phyloP scores from a whole-genome alignment of 2,329 filamentous ascomycete genomes.

The Cercospora zeina region DNA sequence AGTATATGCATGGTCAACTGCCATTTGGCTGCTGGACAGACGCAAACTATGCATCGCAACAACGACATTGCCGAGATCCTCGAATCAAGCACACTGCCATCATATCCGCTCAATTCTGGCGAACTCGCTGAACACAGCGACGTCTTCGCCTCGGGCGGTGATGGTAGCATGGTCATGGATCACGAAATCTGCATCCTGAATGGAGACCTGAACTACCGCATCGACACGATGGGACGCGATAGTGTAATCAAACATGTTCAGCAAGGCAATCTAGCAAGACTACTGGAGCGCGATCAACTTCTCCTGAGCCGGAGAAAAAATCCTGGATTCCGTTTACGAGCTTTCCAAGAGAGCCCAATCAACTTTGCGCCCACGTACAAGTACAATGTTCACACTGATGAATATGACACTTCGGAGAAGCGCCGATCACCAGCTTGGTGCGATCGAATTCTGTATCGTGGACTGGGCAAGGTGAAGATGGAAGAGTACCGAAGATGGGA shows the following conservation, averaged over 20 bases:
- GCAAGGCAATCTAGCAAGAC: conserved; percentile 75
- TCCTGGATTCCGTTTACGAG: conserved; percentile 80
- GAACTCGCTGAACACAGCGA: conserved; percentile 63
- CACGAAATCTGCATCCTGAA: conserved; percentile 97
- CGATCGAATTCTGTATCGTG: conserved; percentile 85
- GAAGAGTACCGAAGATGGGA: conserved; percentile 87
- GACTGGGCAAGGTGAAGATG: conserved; percentile 78
- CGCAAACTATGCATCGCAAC: conserved; percentile 85
- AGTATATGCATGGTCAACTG: conserved; percentile 97
- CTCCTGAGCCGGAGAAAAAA: conserved; percentile 86
- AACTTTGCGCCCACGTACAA: conserved; percentile 96
- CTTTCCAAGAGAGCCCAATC: conserved; percentile 88
- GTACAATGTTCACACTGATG: conserved; percentile 93
- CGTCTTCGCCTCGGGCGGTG: conserved; percentile 85
- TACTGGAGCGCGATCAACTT: conserved; percentile 91
- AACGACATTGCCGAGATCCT: conserved; percentile 90
- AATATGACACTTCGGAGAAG: conserved; percentile 87
- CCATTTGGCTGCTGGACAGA: conserved; percentile 91
- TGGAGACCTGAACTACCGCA: conserved; percentile 96
- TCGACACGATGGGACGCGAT: conserved; percentile 94
- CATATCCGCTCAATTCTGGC: conserved; percentile 52
- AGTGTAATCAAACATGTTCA: conserved; percentile 85
- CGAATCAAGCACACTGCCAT: conserved; percentile 72
- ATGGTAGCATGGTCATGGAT: conserved; percentile 91
- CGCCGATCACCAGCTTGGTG: conserved; percentile 94